phyloP scores from a whole-genome alignment of 169 alveolate genomes.

The Ichthyophthirius multifiliis region DNA sequence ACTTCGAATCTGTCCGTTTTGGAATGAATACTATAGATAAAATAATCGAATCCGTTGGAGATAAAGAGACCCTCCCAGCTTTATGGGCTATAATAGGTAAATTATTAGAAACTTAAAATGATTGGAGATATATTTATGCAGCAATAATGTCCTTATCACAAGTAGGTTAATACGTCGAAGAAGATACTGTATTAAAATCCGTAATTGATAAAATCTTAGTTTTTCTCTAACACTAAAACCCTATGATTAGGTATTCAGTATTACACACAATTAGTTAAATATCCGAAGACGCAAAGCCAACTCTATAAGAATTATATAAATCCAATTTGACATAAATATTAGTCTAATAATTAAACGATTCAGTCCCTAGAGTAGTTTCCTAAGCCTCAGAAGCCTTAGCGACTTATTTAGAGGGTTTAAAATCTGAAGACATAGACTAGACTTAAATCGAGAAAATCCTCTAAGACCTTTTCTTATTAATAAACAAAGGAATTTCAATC shows the following conservation, averaged over 20 bases:
- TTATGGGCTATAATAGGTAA: constrained; percentile 41
- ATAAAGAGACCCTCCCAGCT: constrained; percentile 55
- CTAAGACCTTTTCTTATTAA: constrained; percentile 20
- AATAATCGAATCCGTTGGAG: constrained; percentile 69
- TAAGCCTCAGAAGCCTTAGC: constrained; percentile 74
- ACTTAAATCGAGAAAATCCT: background rate
- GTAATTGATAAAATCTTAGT: constrained; percentile 56
- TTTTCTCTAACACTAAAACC: constrained; percentile 52
- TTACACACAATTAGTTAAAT: constrained; percentile 72
- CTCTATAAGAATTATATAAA: constrained; percentile 61
- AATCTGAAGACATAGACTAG: constrained; percentile 39
- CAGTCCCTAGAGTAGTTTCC: constrained; percentile 75
- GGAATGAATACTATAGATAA: constrained; percentile 74
- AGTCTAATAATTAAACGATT: constrained; percentile 52
- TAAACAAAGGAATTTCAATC: constrained; percentile 51
- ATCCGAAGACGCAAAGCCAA: constrained; percentile 64
- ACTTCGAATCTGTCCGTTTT: constrained; percentile 60
- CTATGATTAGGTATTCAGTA: constrained; percentile 82
- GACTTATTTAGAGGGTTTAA: constrained; percentile 65
- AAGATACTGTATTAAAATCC: constrained; percentile 52
- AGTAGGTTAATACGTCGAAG: constrained; percentile 68
- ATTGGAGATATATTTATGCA: constrained; percentile 83
- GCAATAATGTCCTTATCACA: constrained; percentile 80
- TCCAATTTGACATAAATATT: constrained; percentile 58
- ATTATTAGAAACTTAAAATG: constrained; percentile 43